Percentiles rank a stretch among this genome's conserved stretches.
Evolutionary conservation across 2,329 filamentous ascomycete genomes (phyloP).

Genomic region (Cordyceps militaris): DNA sequence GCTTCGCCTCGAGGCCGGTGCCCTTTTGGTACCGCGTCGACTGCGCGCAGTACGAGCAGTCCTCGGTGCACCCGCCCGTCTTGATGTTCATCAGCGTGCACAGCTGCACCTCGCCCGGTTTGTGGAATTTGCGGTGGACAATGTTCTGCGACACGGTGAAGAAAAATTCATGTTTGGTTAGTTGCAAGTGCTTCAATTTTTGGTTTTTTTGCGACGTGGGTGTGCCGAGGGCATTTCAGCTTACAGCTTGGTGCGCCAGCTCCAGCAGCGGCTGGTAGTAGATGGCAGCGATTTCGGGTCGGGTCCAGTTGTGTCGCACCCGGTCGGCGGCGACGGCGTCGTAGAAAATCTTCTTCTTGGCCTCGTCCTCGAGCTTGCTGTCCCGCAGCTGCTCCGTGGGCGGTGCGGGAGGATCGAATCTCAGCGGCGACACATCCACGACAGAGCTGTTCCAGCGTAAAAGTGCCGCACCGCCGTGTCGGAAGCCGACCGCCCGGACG

Average conservation of each 20-base stretch:
- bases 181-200: no score
- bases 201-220: background rate
- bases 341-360: slow-evolving; percentile 27
- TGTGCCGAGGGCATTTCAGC: slow-evolving; percentile 17
- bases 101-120: slow-evolving; percentile 77
- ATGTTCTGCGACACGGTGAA: slow-evolving; percentile 45
- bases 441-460: slow-evolving; percentile 13
- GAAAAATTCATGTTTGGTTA: background rate
- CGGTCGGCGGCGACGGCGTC: slow-evolving; percentile 52
- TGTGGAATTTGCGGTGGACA: slow-evolving; percentile 79
- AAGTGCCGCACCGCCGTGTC: slow-evolving; percentile 10
- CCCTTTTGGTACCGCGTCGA: slow-evolving; percentile 73
- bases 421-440: slow-evolving; percentile 10
- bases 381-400: background rate
- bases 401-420: slow-evolving; percentile 9
- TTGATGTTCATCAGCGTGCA: slow-evolving; percentile 98
- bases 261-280: slow-evolving; percentile 79
- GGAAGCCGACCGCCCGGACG: slow-evolving; percentile 5
- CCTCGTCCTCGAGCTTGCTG: slow-evolving; percentile 6
- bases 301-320: slow-evolving; percentile 70
- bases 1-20: slow-evolving; percentile 71
- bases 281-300: slow-evolving; percentile 71
- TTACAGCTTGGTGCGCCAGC: slow-evolving; percentile 65
- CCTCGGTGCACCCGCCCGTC: slow-evolving; percentile 84
- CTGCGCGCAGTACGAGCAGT: slow-evolving; percentile 90